Conservation (phyloP, 345 rosid genomes). For the Nasturtium officinale region DNA sequence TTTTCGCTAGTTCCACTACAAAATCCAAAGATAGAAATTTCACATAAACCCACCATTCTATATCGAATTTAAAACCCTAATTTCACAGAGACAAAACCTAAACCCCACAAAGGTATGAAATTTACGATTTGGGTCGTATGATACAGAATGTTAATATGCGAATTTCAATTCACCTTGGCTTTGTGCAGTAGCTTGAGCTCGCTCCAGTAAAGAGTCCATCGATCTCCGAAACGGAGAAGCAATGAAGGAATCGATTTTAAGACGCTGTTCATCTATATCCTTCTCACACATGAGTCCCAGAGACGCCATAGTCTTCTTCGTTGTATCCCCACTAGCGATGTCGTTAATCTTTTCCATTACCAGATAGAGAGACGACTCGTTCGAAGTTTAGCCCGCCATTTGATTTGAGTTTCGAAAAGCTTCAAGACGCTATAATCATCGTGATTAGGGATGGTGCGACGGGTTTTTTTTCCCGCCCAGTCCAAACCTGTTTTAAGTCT, state of each 20-base stretch:
- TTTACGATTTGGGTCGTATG: background rate
- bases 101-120: background rate
- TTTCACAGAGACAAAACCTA: conserved; percentile 6
- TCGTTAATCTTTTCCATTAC: conserved; percentile 34
- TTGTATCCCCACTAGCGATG: conserved; percentile 35
- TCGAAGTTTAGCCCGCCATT: conserved; percentile 34
- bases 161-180: conserved; percentile 52
- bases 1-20: conserved; percentile 56
- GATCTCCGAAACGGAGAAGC: conserved; percentile 52
- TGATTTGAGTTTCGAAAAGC: conserved; percentile 34
- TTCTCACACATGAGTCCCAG: conserved; percentile 50
- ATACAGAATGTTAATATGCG: background rate
- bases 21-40: background rate
- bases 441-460: no score
- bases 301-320: conserved; percentile 57
- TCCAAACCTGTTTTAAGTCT: no score
- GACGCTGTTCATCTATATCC: conserved; percentile 49
- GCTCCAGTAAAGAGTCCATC: conserved; percentile 52
- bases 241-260: conserved; percentile 53
- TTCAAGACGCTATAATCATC: background rate
- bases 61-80: conserved; percentile 35
- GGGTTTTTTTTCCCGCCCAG: no score
- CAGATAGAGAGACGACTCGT: conserved; percentile 21
- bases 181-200: conserved; percentile 52
- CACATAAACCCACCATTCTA: conserved; percentile 19